Base-by-base conservation (phyloP, 176 grass and related monocot genomes). In the Cenchrus americanus region DNA sequence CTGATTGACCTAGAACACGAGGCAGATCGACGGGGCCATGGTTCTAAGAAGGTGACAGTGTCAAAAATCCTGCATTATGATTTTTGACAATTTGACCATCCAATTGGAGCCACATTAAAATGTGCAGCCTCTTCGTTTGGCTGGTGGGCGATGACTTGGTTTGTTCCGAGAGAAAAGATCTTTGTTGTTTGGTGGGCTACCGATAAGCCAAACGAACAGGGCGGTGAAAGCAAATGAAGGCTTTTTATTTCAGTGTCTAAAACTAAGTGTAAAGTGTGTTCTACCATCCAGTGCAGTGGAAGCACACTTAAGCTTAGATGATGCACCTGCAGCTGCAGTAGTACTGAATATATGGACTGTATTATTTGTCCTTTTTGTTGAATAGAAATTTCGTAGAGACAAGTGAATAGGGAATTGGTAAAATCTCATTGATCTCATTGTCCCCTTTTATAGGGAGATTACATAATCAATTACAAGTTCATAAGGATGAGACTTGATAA, bases 321-420 rank as follows among this genome's bases (percentile, higher is more conserved):
- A 50, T 47, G 66, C 5, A 63, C 47, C 8, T 54, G 44, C 37
- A 72, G 17, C 5, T 63, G 54, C 57, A 55, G 12, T 48, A 24
- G 6, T 47, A 44, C 42, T 77, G 30, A 71, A 83, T 66, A 53
- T 66, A 54, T 64, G 55, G 22, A 37, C 24, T 49, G 46, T 59
- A 55, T 55, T 53, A 82, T 62, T 69, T 65, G 46, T 83, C 73
- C 4, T 23, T 19, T n/a, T n/a, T n/a, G n/a, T n/a, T n/a, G n/a
- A n/a, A n/a, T n/a, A n/a, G n/a, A n/a, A n/a, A n/a, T n/a, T n/a
- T n/a, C n/a, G n/a, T n/a, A n/a, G n/a, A n/a, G n/a, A n/a, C n/a
- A n/a, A n/a, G n/a, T n/a, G n/a, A n/a, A n/a, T n/a, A n/a, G n/a
- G n/a, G n/a, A n/a, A n/a, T n/a, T n/a, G n/a, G n/a, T n/a, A n/a